A percentile compares a stretch with the other conserved stretches of the same genome.
Evolutionary conservation across 2,329 filamentous ascomycete species (phyloP).

Genomic region (Hypocrella siamensis): DNA sequence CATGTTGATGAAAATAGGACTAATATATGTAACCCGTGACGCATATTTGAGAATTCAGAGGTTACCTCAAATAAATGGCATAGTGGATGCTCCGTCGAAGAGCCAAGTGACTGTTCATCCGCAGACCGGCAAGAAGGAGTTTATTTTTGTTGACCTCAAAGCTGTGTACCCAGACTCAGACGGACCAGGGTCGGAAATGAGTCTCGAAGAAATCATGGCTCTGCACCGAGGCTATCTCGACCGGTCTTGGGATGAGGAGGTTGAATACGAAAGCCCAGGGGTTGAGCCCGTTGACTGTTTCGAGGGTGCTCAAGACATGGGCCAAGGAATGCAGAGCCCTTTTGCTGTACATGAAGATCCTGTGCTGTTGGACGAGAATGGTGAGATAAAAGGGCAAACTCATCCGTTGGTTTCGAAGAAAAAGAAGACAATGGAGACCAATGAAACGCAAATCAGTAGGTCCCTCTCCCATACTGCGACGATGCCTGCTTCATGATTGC

Average conservation of each 20-base stretch:
- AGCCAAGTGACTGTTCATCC: slow-evolving; percentile 73
- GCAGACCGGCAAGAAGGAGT: slow-evolving; percentile 67
- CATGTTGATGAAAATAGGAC: slow-evolving; percentile 90
- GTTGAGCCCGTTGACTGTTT: slow-evolving; percentile 12
- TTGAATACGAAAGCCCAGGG: slow-evolving; percentile 17
- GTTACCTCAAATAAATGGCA: slow-evolving; percentile 45
- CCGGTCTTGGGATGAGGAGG: slow-evolving; percentile 36
- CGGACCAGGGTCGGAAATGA: slow-evolving; percentile 58
- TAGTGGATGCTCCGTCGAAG: slow-evolving; percentile 52
- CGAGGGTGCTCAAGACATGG: slow-evolving; percentile 16
- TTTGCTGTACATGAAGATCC: slow-evolving; percentile 27
- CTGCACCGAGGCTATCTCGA: slow-evolving; percentile 54
- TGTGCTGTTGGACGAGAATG: slow-evolving; percentile 43
- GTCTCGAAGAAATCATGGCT: slow-evolving; percentile 85
- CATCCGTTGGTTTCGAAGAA: slow-evolving; percentile 40
- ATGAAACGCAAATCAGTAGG: slow-evolving; percentile 86
- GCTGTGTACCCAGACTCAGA: slow-evolving; percentile 68
- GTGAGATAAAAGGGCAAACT: slow-evolving; percentile 27
- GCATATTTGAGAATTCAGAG: slow-evolving; percentile 34
- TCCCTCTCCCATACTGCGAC: background rate
- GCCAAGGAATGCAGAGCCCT: slow-evolving; percentile 17
- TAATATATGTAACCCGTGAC: slow-evolving; percentile 52
- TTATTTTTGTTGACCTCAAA: slow-evolving; percentile 75
- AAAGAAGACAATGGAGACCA: slow-evolving; percentile 71
- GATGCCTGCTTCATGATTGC: background rate